Evolutionary conservation across 805 yeast species (phyloP).

Genomic region (Candida boleticola): DNA sequence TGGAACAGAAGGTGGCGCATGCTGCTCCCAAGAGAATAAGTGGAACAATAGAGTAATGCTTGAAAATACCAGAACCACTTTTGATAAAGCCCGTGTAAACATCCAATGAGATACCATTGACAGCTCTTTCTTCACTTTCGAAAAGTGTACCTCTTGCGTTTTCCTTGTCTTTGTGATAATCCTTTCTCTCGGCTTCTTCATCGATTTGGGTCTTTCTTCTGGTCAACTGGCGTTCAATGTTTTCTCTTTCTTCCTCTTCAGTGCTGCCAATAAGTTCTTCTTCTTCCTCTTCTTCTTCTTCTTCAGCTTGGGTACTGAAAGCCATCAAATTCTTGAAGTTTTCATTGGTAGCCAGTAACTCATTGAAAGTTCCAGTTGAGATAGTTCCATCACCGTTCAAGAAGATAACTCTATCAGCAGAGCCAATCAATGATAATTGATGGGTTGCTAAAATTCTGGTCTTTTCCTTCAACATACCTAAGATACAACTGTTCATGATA

Average conservation of each 20-base stretch:
- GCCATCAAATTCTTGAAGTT: constrained; percentile 40
- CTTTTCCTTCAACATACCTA: constrained; percentile 52
- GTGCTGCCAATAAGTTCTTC: constrained; percentile 15
- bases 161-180: constrained; percentile 10
- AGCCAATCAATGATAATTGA: constrained; percentile 67
- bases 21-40: constrained; percentile 6
- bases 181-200: constrained; percentile 15
- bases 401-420: constrained; percentile 69
- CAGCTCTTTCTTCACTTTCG: constrained; percentile 54
- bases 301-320: constrained; percentile 24
- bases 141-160: constrained; percentile 13
- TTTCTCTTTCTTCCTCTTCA: constrained; percentile 12
- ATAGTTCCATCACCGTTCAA: constrained; percentile 63
- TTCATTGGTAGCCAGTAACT: constrained; percentile 41
- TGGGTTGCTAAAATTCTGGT: constrained; percentile 84
- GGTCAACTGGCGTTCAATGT: constrained; percentile 10
- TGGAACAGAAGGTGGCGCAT: constrained; percentile 47
- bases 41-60: constrained; percentile 8
- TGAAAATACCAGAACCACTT: constrained; percentile 26
- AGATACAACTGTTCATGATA: constrained; percentile 66
- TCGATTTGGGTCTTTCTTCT: constrained; percentile 17
- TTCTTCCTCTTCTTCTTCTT: constrained; percentile 14
- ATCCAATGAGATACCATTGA: constrained; percentile 39
- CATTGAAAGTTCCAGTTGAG: constrained; percentile 58
- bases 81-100: constrained; percentile 32